Conservation (phyloP, 306 rosid species). For the Crataegus laevigata region DNA sequence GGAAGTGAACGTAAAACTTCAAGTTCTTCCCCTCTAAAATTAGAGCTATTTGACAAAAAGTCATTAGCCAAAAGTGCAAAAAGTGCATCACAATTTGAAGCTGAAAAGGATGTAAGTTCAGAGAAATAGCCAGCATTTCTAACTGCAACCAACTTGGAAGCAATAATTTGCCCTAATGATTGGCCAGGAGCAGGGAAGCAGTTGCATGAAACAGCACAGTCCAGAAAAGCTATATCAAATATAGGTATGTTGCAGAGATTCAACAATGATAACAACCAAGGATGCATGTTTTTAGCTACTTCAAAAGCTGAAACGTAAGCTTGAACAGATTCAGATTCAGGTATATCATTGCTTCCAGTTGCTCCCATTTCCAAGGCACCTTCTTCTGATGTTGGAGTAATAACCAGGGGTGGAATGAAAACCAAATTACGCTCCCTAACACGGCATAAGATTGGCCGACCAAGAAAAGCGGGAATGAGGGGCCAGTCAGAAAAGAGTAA, state of each 20-base stretch:
- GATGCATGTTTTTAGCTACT: slow-evolving; percentile 48
- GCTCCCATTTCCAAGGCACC: slow-evolving; percentile 36
- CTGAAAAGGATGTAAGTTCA: slow-evolving; percentile 55
- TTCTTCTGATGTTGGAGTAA: slow-evolving; percentile 21
- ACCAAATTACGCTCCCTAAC: slow-evolving; percentile 73
- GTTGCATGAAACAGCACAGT: slow-evolving; percentile 64
- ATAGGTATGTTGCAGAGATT: slow-evolving; percentile 88
- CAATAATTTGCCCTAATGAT: slow-evolving; percentile 75
- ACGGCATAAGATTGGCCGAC: slow-evolving; percentile 85
- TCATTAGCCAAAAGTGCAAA: slow-evolving; percentile 71
- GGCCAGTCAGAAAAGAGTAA: slow-evolving; percentile 91
- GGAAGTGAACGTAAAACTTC: slow-evolving; percentile 77
- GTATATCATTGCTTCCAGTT: slow-evolving; percentile 29
- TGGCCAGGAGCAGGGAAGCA: slow-evolving; percentile 53
- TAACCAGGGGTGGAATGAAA: slow-evolving; percentile 70
- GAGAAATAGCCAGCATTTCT: slow-evolving; percentile 78
- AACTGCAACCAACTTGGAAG: slow-evolving; percentile 83
- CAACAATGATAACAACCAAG: slow-evolving; percentile 76
- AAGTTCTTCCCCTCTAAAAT: slow-evolving; percentile 58
- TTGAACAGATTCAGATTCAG: slow-evolving; percentile 42
- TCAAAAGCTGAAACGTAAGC: slow-evolving; percentile 58
- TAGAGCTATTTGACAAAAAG: slow-evolving; percentile 37
- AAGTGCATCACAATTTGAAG: slow-evolving; percentile 66
- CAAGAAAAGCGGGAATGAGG: slow-evolving; percentile 90
- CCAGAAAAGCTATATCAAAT: slow-evolving; percentile 65